Conservation (phyloP, 352 stramenopile genomes). For the Globisporangium spinosum region DNA sequence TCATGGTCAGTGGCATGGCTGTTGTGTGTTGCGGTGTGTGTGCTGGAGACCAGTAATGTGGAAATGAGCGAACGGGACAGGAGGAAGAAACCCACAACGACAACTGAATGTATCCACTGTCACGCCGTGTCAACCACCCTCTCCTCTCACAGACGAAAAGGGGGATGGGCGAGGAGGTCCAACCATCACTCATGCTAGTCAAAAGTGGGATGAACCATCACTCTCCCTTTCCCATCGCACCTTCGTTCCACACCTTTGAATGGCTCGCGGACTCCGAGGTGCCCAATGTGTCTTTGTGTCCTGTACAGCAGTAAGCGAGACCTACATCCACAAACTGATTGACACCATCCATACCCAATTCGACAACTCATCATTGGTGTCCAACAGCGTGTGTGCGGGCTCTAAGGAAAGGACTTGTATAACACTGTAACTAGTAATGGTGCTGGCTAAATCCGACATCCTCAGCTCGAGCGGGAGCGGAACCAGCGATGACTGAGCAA, state of each 20-base stretch:
- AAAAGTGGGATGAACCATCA: slow-evolving; percentile 5
- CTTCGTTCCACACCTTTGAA: background rate
- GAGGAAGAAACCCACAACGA: background rate
- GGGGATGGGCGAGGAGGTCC: background rate
- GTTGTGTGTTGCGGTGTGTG: background rate
- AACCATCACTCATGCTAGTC: slow-evolving; percentile 11
- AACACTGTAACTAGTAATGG: background rate
- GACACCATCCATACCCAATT: slow-evolving; percentile 1
- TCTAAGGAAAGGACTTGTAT: background rate
- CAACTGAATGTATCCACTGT: background rate
- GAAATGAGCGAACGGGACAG: background rate
- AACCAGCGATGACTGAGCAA: too few species aligned
- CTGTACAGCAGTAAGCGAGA: background rate
- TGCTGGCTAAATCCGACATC: too few species aligned
- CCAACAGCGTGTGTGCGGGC: background rate
- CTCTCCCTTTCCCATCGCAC: background rate
- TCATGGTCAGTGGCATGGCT: slow-evolving; percentile 1
- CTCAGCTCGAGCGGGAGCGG: too few species aligned
- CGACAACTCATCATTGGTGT: background rate
- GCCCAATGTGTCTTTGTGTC: background rate
- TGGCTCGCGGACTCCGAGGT: background rate
- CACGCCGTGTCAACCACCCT: background rate
- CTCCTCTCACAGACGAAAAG: background rate
- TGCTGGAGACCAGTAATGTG: background rate
- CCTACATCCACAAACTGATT: background rate